These are phyloP conservation scores for Zasmidium cellare DNA, from an alignment of 2,329 filamentous ascomycete species.

Conservation along the genomic window DNA sequence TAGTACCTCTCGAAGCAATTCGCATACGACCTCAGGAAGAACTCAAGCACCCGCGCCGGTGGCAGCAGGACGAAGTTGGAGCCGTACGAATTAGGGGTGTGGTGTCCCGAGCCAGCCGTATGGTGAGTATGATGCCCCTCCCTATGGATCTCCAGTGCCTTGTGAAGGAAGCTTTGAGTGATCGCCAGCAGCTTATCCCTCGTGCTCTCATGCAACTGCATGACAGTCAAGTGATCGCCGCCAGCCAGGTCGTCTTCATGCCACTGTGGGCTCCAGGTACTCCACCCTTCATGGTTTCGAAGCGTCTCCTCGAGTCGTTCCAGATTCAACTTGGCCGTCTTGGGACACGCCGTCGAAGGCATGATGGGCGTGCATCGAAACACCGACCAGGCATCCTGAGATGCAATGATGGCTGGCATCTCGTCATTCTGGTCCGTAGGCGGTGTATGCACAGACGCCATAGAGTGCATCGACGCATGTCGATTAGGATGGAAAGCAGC, in stretches of 20 bases:
- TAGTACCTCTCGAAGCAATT: slow-evolving; percentile 68
- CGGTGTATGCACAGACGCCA: slow-evolving; percentile 15
- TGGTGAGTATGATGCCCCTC: slow-evolving; percentile 34
- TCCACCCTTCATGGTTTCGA: slow-evolving; percentile 54
- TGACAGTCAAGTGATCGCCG: slow-evolving; percentile 49
- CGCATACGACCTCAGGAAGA: slow-evolving; percentile 66
- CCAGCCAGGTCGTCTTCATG: slow-evolving; percentile 50
- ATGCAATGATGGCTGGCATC: slow-evolving; percentile 50
- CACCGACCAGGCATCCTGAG: slow-evolving; percentile 54
- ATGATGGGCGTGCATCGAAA: slow-evolving; percentile 54
- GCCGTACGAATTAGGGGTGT: slow-evolving; percentile 50
- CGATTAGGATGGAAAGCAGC: slow-evolving; percentile 43
- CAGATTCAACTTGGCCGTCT: slow-evolving; percentile 52
- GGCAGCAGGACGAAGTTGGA: slow-evolving; percentile 67
- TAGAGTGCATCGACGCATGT: slow-evolving; percentile 32
- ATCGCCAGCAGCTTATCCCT: slow-evolving; percentile 71
- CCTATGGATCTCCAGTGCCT: slow-evolving; percentile 67
- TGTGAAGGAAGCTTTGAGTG: slow-evolving; percentile 69
- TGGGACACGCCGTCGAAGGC: slow-evolving; percentile 51
- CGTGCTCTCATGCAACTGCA: slow-evolving; percentile 55
- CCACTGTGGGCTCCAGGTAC: slow-evolving; percentile 52
- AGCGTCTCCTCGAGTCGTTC: slow-evolving; percentile 54
- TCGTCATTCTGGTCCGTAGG: slow-evolving; percentile 34
- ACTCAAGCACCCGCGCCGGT: slow-evolving; percentile 65
- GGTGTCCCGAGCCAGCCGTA: slow-evolving; percentile 22